Evolutionary conservation across 352 stramenopile species (phyloP).

Genomic region (Globisporangium okanoganense): DNA sequence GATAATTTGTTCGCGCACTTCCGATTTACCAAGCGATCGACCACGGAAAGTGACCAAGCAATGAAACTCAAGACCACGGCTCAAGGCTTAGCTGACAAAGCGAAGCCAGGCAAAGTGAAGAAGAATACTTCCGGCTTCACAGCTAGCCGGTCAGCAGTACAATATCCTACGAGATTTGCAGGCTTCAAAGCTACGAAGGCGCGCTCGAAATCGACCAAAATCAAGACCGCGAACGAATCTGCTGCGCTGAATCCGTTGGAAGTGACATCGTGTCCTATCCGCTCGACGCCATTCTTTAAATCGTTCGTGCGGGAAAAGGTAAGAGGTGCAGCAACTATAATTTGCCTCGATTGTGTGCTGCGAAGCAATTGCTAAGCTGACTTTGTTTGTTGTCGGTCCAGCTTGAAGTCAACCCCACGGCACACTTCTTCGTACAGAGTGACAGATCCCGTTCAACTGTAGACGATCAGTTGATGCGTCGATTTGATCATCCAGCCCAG

Average conservation of each 20-base stretch:
- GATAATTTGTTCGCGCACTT: conserved; percentile 16
- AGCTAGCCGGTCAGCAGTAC: background rate
- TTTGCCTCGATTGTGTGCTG: background rate
- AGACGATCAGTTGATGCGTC: conserved; percentile 14
- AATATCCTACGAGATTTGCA: background rate
- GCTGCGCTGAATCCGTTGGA: background rate
- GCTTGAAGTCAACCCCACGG: background rate
- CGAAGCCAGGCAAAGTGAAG: background rate
- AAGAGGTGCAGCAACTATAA: background rate
- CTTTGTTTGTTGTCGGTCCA: background rate
- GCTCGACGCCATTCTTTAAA: conserved; percentile 16
- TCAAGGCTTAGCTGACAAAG: background rate
- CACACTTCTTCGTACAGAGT: background rate
- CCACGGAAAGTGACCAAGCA: background rate
- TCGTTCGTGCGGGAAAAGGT: conserved; percentile 20
- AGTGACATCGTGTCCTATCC: background rate
- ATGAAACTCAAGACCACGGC: background rate
- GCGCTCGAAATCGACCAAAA: background rate
- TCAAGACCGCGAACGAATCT: background rate
- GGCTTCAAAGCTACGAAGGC: background rate
- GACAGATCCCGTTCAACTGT: conserved; percentile 11
- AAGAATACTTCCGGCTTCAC: background rate
- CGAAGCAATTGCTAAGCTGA: background rate
- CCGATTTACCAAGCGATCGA: conserved; percentile 9
- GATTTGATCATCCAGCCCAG: background rate